Base-by-base conservation (phyloP, 2,329 filamentous ascomycete species). In the Cercospora sp. region DNA sequence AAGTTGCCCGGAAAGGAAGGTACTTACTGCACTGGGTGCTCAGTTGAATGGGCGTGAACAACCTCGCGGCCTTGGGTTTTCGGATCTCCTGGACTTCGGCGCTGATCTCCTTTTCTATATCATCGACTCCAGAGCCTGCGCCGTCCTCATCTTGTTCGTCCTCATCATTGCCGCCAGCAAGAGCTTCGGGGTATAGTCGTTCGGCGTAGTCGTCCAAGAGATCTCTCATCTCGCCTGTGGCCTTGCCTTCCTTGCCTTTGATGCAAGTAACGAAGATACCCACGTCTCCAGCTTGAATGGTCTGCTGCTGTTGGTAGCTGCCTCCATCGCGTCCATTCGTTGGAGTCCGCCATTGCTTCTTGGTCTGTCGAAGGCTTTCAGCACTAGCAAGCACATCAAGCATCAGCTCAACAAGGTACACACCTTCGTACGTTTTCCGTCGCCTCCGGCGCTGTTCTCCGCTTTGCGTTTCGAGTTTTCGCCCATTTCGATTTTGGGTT, bases 241-340 rank as follows among this genome's bases (percentile, higher is more conserved):
- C 90, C 78, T 89, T 90, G 51, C 83, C 84, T 79, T 92, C 90
- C 81, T 91, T 90, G 71, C 87, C 87, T 76, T 90, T 86, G 62
- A 90, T 88, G 77, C 90, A 94, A 0, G 91, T 93, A 30, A 90
- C 89, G 90, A 91, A 94, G 67, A 94, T 88, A 5, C 91, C 91
- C 63, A 85, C 82, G 74, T 93, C 90, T 5, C 91, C 90, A 5
- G 89, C 82, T 73, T 91, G 87, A 59, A 93, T 84, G 37, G 66
- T 66, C 60, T 80, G 68, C 37, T 74, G 72, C 30, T 72, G 75
- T 13, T 65, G 62, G 28, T 58, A 65, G 21, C 34, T 32, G 12
- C 53, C 66, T 58, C 72, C 70, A 51, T 71, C 64, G 16, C 77
- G 74, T 70, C 74, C 78, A 64, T 67, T 73, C 51, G 77, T 77